Evolutionary conservation across 1,284 basidiomycete genomes (phyloP).

Genomic region (Pseudozyma tsukubaensis): DNA sequence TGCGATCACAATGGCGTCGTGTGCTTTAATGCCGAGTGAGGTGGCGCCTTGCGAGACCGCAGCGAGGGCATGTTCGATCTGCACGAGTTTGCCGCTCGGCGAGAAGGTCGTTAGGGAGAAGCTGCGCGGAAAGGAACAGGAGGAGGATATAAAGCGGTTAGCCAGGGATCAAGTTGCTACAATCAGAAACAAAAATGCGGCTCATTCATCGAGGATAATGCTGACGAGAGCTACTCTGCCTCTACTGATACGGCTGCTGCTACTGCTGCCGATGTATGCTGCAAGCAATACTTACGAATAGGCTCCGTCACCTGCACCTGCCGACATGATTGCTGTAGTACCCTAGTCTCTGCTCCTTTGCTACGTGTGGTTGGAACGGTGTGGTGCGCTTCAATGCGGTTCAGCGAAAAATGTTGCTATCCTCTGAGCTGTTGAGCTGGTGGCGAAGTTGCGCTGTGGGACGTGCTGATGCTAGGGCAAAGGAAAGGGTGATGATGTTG

Average conservation of each 20-base stretch:
- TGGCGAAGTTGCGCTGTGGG: too few species aligned
- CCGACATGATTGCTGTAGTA: slow-evolving; percentile 51
- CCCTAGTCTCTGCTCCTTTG: neutral
- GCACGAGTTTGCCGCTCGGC: slow-evolving; percentile 85
- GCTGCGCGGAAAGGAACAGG: slow-evolving; percentile 71
- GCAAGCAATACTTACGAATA: slow-evolving; percentile 52
- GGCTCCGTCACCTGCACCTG: slow-evolving; percentile 65
- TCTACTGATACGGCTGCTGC: neutral
- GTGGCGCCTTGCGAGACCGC: slow-evolving; percentile 89
- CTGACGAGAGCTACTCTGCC: too few species aligned
- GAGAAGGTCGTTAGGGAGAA: slow-evolving; percentile 99
- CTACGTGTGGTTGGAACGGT: neutral
- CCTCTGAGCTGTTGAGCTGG: too few species aligned
- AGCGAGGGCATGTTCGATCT: slow-evolving; percentile 99
- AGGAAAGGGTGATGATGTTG: neutral
- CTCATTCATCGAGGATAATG: too few species aligned
- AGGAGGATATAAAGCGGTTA: neutral
- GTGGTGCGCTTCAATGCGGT: neutral
- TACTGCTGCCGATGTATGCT: neutral
- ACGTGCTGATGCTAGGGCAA: neutral
- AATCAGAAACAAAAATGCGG: too few species aligned
- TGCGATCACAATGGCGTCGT: slow-evolving; percentile 98
- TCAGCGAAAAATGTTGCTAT: neutral
- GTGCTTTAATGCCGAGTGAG: slow-evolving; percentile 97
- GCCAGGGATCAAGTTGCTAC: too few species aligned